Evolutionary conservation across 2,329 filamentous ascomycete species (phyloP), one percentile per base, ranked within the genome.

Genomic region (Aphanocladium album): DNA sequence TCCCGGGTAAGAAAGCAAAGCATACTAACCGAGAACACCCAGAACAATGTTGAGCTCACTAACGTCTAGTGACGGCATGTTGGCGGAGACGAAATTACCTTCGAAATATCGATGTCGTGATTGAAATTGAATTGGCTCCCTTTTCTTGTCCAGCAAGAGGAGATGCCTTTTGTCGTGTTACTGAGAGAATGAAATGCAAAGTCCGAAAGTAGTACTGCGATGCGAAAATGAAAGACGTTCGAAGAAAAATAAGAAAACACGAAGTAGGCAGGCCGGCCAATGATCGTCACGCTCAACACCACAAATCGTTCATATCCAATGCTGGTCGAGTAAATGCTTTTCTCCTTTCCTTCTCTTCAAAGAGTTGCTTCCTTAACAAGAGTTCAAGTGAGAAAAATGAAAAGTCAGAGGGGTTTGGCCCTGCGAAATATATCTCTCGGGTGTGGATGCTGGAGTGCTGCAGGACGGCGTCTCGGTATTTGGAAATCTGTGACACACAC

Each of bases 1-100:
- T 19, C 14, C 35, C 4, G 17, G 17, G n/a, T 35, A 23, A 27
- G 2, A 19, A 46, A 23, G 57, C 16, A 55, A 2, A 16, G 8
- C 5, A 9, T n/a, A 45, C 74, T 62, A 67, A 79, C 79, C 78
- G 54, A 81, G 66, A 4, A 80, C 69, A 9, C 73, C 70, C 37
- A 79, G 69, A 46, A 83, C 78, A n/a, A 83, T 73, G 65, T 83
- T 83, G 60, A 83, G 75, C 64, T 83, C 80, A 52, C 77, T 80
- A 14, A 81, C 66, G 50, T 80, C 77, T 53, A 82, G 74, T 21
- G 17, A 33, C 30, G 23, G 74, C 54, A 61, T 61, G 2, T 21
- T 54, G 19, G 41, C 41, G 57, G 6, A 30, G 9, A 23, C 37
- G 39, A 14, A 21, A 11, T 57, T 23, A 17, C 25, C 5, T n/a